Evolutionary conservation across 768 basidiomycete genomes (phyloP), one percentile per base, ranked within the genome.

Genomic region (Ramaria sp.): DNA sequence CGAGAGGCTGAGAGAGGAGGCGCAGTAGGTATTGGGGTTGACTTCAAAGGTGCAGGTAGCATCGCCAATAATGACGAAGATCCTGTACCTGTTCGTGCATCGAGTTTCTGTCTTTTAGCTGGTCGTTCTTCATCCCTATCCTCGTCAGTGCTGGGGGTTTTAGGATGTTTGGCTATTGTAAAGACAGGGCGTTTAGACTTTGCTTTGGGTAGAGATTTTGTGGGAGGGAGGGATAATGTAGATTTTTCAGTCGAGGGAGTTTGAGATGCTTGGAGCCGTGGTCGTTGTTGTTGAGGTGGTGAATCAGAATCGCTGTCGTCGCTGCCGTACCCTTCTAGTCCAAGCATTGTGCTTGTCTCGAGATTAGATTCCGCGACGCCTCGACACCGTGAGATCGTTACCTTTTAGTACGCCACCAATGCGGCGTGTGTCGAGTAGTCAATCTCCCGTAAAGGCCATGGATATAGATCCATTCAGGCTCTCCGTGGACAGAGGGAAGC

Each of bases 311-410:
- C 82, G 62, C 71, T 76, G 59, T 85, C 67, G 69, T 75, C 84
- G 67, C 86, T 89, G 58, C 84, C 85, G 61, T 89, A 88, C 71
- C 74, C 78, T 61, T 84, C 85, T 56, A 89, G 73, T 30, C 83
- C 84, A 58, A 88, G 77, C 84, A 88, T 88, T 60, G 57, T 62
- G 61, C 13, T 41, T n/a, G 39, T 22, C 42, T 37, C 4, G 30
- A 48, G 22, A 48, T 54, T 16, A 38, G 48, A 48, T 27, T 18
- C 48, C 48, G 48, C 48, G 48, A n/a, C 48, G 36, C 48, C 32
- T 9, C 32, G n/a, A n/a, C n/a, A n/a, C 13, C 32, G 32, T 9
- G 13, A 34, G 32, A 8, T 43, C 39, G 18, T 38, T 37, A n/a
- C 51, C 36, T 16, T 52, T 52, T 27, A 27, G 18, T 18, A 34